A percentile compares a stretch with the other conserved stretches of the same genome.
Evolutionary conservation across 176 grass and related monocot genomes (phyloP).

Genomic region (Guadua angustifolia): DNA sequence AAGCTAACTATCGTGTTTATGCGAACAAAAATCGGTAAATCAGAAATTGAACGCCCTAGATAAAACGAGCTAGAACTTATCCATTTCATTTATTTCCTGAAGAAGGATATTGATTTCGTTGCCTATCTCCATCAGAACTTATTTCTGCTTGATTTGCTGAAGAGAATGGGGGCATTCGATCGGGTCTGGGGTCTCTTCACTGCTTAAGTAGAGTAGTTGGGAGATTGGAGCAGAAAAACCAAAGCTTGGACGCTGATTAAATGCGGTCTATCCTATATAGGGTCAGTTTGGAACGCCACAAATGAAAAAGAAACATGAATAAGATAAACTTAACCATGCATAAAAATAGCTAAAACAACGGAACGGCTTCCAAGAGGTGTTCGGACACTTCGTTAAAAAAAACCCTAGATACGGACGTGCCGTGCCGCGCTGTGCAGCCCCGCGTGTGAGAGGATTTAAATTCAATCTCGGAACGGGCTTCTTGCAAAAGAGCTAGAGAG

Average conservation of each 20-base stretch:
- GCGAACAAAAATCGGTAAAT: background rate
- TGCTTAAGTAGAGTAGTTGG: background rate
- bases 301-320: background rate
- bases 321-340: background rate
- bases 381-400: no score
- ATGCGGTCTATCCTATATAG: background rate
- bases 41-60: background rate
- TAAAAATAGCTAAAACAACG: no score
- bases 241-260: background rate
- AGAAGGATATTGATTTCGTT: background rate
- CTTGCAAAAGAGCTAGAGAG: no score
- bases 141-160: background rate
- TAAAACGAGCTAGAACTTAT: background rate
- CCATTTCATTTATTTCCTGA: no score
- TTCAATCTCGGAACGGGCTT: no score
- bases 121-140: background rate
- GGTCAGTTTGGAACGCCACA: background rate
- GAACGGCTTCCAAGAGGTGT: no score
- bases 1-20: background rate
- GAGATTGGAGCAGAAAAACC: background rate
- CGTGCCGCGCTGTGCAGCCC: no score
- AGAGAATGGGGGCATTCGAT: background rate
- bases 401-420: no score
- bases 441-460: no score
- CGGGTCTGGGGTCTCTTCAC: background rate